These are phyloP conservation scores for Entomortierella parvispora DNA, from an alignment of 192 early-diverging fungal species.

Conservation along the genomic window DNA sequence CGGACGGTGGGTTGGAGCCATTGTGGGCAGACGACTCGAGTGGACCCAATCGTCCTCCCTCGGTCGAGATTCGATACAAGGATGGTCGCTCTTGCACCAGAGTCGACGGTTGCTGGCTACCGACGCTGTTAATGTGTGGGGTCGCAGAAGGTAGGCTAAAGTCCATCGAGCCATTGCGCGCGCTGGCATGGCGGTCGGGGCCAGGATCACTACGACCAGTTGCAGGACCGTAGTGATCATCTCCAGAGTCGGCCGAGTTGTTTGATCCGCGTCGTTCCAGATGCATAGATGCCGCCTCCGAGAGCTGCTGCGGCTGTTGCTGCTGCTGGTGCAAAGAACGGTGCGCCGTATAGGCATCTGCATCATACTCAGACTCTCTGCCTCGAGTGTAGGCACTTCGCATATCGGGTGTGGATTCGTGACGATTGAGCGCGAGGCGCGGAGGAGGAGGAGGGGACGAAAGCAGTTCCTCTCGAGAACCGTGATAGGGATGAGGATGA, in stretches of 20 bases:
- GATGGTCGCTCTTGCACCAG: slow-evolving; percentile 14
- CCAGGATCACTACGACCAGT: too few species aligned
- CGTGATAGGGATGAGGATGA: neutral
- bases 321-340: neutral
- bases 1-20: neutral
- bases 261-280: slow-evolving; percentile 9
- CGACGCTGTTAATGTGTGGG: neutral
- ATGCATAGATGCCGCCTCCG: slow-evolving; percentile 16
- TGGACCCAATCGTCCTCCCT: slow-evolving; percentile 4
- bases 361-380: slow-evolving; percentile 10
- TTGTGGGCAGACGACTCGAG: neutral
- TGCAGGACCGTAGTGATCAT: too few species aligned
- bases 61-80: slow-evolving; percentile 16
- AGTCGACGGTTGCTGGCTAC: neutral
- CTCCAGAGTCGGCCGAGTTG: slow-evolving; percentile 19
- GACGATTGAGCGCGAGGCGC: too few species aligned
- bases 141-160: neutral
- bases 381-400: too few species aligned
- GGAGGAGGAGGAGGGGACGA: too few species aligned
- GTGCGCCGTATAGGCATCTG: neutral
- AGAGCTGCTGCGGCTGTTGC: slow-evolving; percentile 24
- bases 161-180: too few species aligned
- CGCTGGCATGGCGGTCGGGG: too few species aligned
- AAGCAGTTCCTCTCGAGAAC: too few species aligned
- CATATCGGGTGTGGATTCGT: too few species aligned